Percentiles rank a stretch among this genome's conserved stretches.
Evolutionary conservation across 148 eudicot species (phyloP).

Genomic region (Fagopyrum tataricum): DNA sequence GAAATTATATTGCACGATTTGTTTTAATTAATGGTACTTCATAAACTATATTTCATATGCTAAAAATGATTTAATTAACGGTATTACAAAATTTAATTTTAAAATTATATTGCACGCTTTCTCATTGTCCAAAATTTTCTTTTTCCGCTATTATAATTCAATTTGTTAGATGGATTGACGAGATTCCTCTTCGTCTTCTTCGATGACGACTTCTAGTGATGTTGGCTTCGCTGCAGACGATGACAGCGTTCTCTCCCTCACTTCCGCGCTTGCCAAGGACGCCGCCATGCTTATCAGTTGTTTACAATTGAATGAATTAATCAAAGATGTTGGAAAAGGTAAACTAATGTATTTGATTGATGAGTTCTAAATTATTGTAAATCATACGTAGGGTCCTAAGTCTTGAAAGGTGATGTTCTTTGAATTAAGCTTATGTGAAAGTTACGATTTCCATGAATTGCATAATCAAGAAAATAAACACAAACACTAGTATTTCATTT

Average conservation of each 20-base stretch:
- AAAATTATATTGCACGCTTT: neutral
- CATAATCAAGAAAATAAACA: neutral
- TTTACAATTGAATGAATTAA: neutral
- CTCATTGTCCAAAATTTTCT: neutral
- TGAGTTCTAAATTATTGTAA: neutral
- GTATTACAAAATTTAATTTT: too few species aligned
- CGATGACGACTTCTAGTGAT: constrained; percentile 22
- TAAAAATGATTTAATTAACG: too few species aligned
- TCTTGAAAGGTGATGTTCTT: neutral
- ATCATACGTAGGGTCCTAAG: neutral
- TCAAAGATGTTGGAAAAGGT: neutral
- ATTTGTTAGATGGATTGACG: constrained; percentile 61
- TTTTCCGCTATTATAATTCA: constrained; percentile 14
- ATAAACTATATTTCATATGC: too few species aligned
- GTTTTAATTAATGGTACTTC: too few species aligned
- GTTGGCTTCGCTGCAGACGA: constrained; percentile 33
- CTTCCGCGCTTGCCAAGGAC: constrained; percentile 59
- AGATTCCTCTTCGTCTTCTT: constrained; percentile 32
- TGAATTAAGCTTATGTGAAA: neutral
- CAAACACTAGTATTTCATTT: too few species aligned
- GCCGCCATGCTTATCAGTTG: constrained; percentile 27
- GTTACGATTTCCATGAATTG: neutral
- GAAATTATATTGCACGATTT: too few species aligned
- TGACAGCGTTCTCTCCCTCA: constrained; percentile 30
- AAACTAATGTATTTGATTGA: neutral